Evolutionary conservation across 805 yeast species (phyloP), one percentile per base, ranked within the genome.

Genomic region (Nakazawaea ishiwadae): DNA sequence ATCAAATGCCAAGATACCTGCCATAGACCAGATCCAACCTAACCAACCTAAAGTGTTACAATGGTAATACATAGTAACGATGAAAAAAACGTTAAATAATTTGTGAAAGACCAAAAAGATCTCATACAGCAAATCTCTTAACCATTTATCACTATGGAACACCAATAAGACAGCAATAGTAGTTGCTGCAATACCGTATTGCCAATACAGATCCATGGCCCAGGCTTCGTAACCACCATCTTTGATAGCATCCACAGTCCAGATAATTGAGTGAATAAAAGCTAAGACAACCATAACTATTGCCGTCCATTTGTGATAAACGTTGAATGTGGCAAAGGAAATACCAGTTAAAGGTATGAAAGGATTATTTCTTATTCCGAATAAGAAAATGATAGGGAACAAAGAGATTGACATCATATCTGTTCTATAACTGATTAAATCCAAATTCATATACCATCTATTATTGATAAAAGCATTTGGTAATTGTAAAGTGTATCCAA

Each of bases 291-390:
- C 60, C 49, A 70, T 62, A 0, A 71, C 63, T 48, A 81, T 65
- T 1, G 84, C 82, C 35, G 71, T 59, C 84, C 86, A 79, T 56
- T 71, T 79, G 60, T 87, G 96, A 52, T 73, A 75, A 21, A 67
- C 61, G 51, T 77, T 67, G 61, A 85, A 84, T 1, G 82, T 69
- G 11, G 79, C 62, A 49, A 74, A 80, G 0, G 78, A 58, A 66
- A 84, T 69, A 2, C 90, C 87, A 1, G 89, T 73, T 4, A 81
- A 40, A 54, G 62, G 64, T 47, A 75, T 71, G 52, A 85, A 65
- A 16, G 86, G 76, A 53, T 83, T 85, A 57, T 85, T 86, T 51
- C 93, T 66, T 23, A 83, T 82, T 4, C 87, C 86, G 58, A 84
- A 81, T 42, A 83, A 60, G 45, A 76, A 72, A 14, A 79, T 55